Evolutionary conservation across 352 stramenopile species (phyloP).

Genomic region (Blastocystis sp.): DNA sequence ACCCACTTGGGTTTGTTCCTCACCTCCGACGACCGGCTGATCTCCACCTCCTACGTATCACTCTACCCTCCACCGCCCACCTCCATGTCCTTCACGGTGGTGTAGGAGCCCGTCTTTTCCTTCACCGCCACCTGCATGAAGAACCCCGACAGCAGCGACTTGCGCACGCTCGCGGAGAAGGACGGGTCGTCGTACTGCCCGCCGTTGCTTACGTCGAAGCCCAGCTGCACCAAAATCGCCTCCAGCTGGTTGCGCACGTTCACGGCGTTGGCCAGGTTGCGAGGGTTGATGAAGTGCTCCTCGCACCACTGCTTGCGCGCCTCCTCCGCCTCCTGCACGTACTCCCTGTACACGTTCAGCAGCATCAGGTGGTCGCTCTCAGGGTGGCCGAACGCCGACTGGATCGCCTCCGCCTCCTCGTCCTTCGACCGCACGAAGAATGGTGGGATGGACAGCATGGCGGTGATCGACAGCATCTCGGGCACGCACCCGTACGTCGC

Average conservation of each 20-base stretch:
- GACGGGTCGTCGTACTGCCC: conserved; percentile 73
- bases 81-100: conserved; percentile 99
- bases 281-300: conserved; percentile 92
- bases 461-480: conserved; percentile 88
- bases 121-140: conserved; percentile 94
- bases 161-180: conserved; percentile 88
- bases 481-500: conserved; percentile 83
- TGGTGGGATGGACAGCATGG: conserved; percentile 88
- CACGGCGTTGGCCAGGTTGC: conserved; percentile 83
- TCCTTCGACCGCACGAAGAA: conserved; percentile 93
- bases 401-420: conserved; percentile 90
- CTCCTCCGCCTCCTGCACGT: conserved; percentile 83
- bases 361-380: conserved; percentile 91
- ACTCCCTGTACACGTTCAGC: conserved; percentile 94
- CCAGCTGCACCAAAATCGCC: conserved; percentile 79
- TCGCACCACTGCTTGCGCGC: conserved; percentile 89
- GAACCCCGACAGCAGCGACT: conserved; percentile 88
- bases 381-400: conserved; percentile 76
- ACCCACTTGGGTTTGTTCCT: conserved; percentile 40
- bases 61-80: conserved; percentile 91
- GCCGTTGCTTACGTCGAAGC: conserved; percentile 78
- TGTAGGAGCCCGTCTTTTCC: conserved; percentile 85
- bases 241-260: conserved; percentile 90
- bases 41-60: conserved; percentile 83
- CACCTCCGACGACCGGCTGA: conserved; percentile 3